Evolutionary conservation across 495 filamentous ascomycete species (phyloP), one percentile per base, ranked within the genome.

Genomic region (Haplographium delicatum): DNA sequence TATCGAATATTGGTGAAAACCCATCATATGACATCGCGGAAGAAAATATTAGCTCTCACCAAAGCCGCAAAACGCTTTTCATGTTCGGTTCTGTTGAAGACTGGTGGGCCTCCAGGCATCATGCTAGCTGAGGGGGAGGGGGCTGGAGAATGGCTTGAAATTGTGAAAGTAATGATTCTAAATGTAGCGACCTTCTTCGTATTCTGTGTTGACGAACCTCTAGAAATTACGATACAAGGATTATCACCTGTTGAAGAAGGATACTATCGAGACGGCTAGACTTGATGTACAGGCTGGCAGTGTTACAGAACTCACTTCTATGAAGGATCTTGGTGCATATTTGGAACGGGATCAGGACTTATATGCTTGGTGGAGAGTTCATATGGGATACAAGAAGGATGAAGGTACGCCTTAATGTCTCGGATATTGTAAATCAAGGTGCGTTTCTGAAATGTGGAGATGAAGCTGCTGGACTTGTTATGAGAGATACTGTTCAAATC

Each of bases 1-100:
- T 70, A 68, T 49, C 71, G 78, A 49, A 79, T 81, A 26, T 65
- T 86, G 16, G 83, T 86, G 27, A 72, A 77, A 43, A 85, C 81
- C 6, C 82, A 86, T 60, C 82, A 86, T 64, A 85, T 86, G 62
- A 84, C 82, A 33, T 84, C 81, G 3, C 81, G 82, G 41, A 83
- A 82, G 47, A 86, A 86, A 60, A 73, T 86, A 23, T 65, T 72
- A 8, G 68, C 71, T 18, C 62, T 86, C 39, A 77, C 73, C 51
- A 70, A 73, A 41, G 76, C 80, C 5, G 78, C 82, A 3, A 66
- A 75, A 44, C 62, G 66, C 1, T 63, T 73, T 49, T 60, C 70
- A 50, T 80, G 78, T 58, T 73, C 70, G 25, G 78, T 76, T 2
- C 65, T 85, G 13, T 65, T 86, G 1, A 74, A 81, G 33, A 75